These are phyloP conservation scores for Paecilomyces variotii DNA, from an alignment of 2,329 filamentous ascomycete species.

Conservation along the genomic window DNA sequence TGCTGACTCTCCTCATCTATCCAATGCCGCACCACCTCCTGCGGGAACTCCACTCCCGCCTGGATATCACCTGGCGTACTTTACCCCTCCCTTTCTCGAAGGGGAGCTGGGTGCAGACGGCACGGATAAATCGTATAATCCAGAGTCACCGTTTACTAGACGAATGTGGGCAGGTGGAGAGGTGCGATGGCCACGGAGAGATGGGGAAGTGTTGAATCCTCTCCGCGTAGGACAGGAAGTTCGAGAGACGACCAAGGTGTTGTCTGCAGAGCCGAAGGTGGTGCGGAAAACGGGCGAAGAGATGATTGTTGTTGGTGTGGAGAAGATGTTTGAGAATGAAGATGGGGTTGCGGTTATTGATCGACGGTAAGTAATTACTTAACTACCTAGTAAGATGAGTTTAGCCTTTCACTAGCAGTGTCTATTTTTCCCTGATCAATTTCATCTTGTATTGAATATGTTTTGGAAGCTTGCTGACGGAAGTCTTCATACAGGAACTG, in stretches of 20 bases:
- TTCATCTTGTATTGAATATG: too few relatives aligned
- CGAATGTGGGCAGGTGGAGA: slow-evolving; percentile 62
- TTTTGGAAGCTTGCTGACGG: neutral
- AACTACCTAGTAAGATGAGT: too few relatives aligned
- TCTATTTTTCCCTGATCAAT: too few relatives aligned
- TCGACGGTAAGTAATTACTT: slow-evolving; percentile 33
- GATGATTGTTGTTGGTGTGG: slow-evolving; percentile 58
- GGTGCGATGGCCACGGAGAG: slow-evolving; percentile 43
- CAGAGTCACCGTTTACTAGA: slow-evolving; percentile 51
- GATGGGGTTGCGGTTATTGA: slow-evolving; percentile 48
- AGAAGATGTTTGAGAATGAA: slow-evolving; percentile 51
- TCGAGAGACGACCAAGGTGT: slow-evolving; percentile 48
- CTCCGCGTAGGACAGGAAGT: slow-evolving; percentile 49
- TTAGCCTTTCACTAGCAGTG: too few relatives aligned
- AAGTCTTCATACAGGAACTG: slow-evolving; percentile 26
- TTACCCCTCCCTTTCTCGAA: slow-evolving; percentile 51
- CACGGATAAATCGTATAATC: slow-evolving; percentile 54
- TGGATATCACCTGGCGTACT: slow-evolving; percentile 57
- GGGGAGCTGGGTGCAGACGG: slow-evolving; percentile 51
- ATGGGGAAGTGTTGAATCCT: slow-evolving; percentile 23
- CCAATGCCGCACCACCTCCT: slow-evolving; percentile 28
- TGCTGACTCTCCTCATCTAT: slow-evolving; percentile 30
- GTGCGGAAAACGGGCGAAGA: slow-evolving; percentile 47
- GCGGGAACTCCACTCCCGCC: slow-evolving; percentile 47
- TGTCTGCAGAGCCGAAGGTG: slow-evolving; percentile 48